Conservation (phyloP, 2,329 filamentous ascomycete species). For the Diaporthe destruens region DNA sequence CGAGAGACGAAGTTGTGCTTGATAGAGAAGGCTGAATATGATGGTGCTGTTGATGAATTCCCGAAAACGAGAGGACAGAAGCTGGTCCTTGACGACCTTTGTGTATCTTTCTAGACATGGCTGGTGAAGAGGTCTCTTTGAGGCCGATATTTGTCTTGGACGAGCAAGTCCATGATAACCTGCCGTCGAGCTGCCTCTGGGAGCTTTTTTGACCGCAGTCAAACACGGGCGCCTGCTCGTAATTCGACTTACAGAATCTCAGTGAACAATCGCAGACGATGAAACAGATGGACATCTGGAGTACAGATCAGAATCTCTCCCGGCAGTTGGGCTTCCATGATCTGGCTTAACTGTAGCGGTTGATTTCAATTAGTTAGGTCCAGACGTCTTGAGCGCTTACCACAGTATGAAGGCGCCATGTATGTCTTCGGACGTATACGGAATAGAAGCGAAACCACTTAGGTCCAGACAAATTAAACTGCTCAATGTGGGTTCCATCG, state of each 20-base stretch:
- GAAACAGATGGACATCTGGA: background rate
- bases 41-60: background rate
- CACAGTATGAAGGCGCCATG: too few species aligned
- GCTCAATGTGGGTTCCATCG: background rate
- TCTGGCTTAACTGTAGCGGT: background rate
- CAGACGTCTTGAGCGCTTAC: too few species aligned
- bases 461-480: background rate
- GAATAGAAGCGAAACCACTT: too few species aligned
- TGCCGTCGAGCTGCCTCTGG: background rate
- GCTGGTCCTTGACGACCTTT: background rate
- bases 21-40: constrained; percentile 2
- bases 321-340: background rate
- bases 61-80: background rate
- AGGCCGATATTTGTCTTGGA: background rate
- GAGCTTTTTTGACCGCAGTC: background rate
- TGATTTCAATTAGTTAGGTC: background rate
- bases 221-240: background rate
- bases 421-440: too few species aligned
- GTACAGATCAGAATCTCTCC: background rate
- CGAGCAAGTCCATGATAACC: background rate
- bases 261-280: constrained; percentile 6
- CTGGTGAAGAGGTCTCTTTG: background rate
- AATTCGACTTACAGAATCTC: background rate
- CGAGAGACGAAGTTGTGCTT: background rate
- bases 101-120: background rate